Percentiles rank a stretch among this genome's conserved stretches.
phyloP scores from a whole-genome alignment of 352 stramenopile genomes.

The Detonula confervacea region DNA sequence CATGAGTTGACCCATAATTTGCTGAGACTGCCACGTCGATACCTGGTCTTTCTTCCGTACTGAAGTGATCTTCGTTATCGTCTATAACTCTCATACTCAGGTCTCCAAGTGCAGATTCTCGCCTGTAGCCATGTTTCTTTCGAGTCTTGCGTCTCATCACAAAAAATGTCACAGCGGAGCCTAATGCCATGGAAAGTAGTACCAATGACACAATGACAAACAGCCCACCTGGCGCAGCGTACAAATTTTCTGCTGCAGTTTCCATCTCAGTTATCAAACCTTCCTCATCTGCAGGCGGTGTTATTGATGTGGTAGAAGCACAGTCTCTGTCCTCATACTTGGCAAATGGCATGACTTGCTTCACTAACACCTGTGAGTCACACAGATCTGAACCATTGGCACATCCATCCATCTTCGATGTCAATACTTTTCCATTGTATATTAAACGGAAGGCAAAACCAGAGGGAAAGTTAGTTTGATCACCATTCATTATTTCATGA shows the following conservation, averaged over 20 bases:
- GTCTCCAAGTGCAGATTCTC: conserved; percentile 16
- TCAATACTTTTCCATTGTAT: conserved; percentile 79
- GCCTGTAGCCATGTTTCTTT: conserved; percentile 7
- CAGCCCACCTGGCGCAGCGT: conserved; percentile 23
- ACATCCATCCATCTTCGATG: conserved; percentile 64
- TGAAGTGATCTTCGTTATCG: conserved; percentile 12
- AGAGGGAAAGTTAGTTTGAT: conserved; percentile 36
- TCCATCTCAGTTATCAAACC: conserved; percentile 28
- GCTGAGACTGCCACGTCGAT: conserved; percentile 25
- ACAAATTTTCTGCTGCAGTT: conserved; percentile 26
- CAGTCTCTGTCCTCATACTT: conserved; percentile 51
- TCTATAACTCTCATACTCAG: conserved; percentile 43
- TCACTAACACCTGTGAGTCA: conserved; percentile 54
- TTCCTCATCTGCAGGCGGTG: conserved; percentile 1
- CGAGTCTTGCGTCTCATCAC: conserved; percentile 28
- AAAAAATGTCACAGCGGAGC: conserved; percentile 33
- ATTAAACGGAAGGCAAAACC: conserved; percentile 76
- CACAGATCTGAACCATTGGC: conserved; percentile 58
- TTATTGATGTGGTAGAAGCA: conserved; percentile 6
- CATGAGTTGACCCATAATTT: conserved; percentile 2
- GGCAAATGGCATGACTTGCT: conserved; percentile 45
- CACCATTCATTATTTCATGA: conserved; percentile 40
- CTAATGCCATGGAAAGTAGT: conserved; percentile 32
- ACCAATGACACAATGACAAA: conserved; percentile 22
- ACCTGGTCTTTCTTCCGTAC: neutral